Evolutionary conservation across 805 yeast species (phyloP).

Genomic region (Saccharomyces eubayanus): DNA sequence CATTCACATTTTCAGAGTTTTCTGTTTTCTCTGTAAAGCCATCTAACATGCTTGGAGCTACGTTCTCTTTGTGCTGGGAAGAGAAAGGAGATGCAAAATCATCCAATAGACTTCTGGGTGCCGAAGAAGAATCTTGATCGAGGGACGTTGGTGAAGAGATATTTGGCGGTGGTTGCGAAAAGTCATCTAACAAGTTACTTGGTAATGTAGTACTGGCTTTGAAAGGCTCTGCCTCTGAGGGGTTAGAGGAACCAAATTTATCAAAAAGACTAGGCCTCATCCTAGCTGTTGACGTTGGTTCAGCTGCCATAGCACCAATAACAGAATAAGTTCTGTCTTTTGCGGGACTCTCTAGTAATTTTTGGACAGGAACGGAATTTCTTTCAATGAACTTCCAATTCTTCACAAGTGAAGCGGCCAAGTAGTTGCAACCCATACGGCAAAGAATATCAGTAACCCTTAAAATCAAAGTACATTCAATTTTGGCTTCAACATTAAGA

Average conservation of each 20-base stretch:
- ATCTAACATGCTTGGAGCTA: conserved; percentile 6
- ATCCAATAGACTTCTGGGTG: conserved; percentile 5
- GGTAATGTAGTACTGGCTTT: neutral
- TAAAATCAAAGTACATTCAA: conserved; percentile 55
- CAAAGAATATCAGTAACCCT: conserved; percentile 60
- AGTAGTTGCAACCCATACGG: conserved; percentile 86
- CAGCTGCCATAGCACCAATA: conserved; percentile 8
- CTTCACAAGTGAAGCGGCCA: conserved; percentile 52
- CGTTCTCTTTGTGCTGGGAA: neutral
- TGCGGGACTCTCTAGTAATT: neutral
- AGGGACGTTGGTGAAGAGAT: neutral
- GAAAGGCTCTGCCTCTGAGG: neutral
- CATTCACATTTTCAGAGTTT: neutral
- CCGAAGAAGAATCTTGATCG: neutral
- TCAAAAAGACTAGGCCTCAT: conserved; percentile 27
- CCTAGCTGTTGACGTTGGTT: conserved; percentile 17
- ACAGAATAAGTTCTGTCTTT: conserved; percentile 1
- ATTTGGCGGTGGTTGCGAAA: conserved; percentile 3
- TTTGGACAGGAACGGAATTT: conserved; percentile 2
- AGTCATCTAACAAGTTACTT: conserved; percentile 14
- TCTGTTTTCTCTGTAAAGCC: conserved; percentile 1
- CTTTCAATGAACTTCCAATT: conserved; percentile 56
- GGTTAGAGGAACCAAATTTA: conserved; percentile 12
- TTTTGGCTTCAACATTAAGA: conserved; percentile 31
- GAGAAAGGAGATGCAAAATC: conserved; percentile 1